These are phyloP conservation scores for Trichosporon sp. DNA, from an alignment of 1,284 basidiomycete genomes.

Conservation along the genomic window DNA sequence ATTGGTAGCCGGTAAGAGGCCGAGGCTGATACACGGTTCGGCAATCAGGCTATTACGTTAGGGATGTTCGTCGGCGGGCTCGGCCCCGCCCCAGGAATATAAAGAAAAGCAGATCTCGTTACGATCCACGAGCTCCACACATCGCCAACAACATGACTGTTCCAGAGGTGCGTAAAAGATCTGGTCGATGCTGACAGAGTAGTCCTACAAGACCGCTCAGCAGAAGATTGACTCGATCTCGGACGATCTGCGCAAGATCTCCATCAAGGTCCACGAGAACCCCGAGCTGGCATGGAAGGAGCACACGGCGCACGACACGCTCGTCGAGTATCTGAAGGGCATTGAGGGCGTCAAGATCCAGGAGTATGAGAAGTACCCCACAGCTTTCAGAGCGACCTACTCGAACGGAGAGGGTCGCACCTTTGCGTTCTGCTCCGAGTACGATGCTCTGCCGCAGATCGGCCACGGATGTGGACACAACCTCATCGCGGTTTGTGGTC, in stretches of 20 bases:
- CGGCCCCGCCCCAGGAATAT: neutral
- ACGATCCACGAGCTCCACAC: too few relatives aligned
- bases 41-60: neutral
- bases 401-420: slow-evolving; percentile 22
- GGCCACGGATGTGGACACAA: slow-evolving; percentile 57
- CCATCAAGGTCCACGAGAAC: slow-evolving; percentile 21
- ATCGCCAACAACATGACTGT: neutral
- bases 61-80: neutral
- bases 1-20: neutral
- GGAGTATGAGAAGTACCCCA: slow-evolving; percentile 45
- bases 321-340: slow-evolving; percentile 55
- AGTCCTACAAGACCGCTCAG: neutral
- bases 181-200: neutral
- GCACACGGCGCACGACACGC: slow-evolving; percentile 54
- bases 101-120: too few relatives aligned
- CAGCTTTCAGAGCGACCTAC: slow-evolving; percentile 25
- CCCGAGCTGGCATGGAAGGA: slow-evolving; percentile 30
- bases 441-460: slow-evolving; percentile 18
- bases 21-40: neutral
- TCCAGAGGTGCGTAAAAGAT: neutral
- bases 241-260: slow-evolving; percentile 16
- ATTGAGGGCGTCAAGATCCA: slow-evolving; percentile 54
- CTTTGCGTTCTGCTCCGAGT: slow-evolving; percentile 31
- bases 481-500: slow-evolving; percentile 42
- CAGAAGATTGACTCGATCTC: neutral